Base-by-base conservation (phyloP, 768 basidiomycete species). In the Lanmaoa pseudosensibilis region DNA sequence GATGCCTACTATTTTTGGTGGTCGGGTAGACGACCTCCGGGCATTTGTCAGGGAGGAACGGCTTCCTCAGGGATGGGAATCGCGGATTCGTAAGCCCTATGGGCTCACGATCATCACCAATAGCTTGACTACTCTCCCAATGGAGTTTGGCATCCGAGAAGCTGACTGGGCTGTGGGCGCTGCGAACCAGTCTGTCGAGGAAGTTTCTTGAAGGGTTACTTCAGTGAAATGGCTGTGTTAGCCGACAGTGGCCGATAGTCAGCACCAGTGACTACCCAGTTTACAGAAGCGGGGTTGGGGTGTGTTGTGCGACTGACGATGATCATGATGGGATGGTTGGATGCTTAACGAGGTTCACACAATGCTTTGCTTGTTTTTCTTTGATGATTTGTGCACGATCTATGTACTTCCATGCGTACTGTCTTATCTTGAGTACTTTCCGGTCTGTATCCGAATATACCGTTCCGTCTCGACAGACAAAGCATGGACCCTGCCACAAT, bases 41-140 rank as follows among this genome's bases (percentile, higher is more conserved):
- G 57, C 88, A 33, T 69, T 92, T 37, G 63, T 77, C 4, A n/a
- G n/a, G 5, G 85, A 92, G 34, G 90, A 92, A 60, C 82, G 88
- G 7, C 65, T 92, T 23, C 85, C 86, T 0, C 76, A 86, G 0
- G 83, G 83, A 11, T 92, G 88, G 88, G 87, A 90, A 65, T 78
- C 90, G 0, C 74, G 79, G 21, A 65, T 83, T 18, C 76, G 79
- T 44, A 71, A 78, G 49, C 80, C 73, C 1, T 72, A 76, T 50
- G 89, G 90, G 0, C 69, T 90, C 37, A 89, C 90, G 1, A 64
- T 92, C 4, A 44, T 70, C 5, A 1, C 32, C 75, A 87, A 92
- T n/a, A n/a, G n/a, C 64, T 50, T 52, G 9, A 69, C 65, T 3
- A 58, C 65, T 11, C 13, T 73, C 5, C 61, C 71, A 2, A 55